These are phyloP conservation scores for Leucosporidium scottii DNA, from an alignment of 768 basidiomycete genomes.

Conservation along the genomic window DNA sequence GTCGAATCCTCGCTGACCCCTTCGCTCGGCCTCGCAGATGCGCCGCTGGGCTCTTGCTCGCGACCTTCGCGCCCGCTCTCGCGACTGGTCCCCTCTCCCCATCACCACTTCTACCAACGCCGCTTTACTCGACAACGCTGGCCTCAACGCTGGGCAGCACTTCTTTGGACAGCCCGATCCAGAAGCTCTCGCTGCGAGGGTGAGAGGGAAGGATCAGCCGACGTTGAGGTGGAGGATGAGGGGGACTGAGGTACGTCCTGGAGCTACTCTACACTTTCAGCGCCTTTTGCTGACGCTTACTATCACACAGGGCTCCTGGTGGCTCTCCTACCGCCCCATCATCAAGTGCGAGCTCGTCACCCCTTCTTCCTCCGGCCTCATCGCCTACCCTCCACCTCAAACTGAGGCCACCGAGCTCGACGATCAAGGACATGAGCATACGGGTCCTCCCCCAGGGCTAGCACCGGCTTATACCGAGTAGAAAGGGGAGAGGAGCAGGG, in stretches of 20 bases:
- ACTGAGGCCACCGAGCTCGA: no score
- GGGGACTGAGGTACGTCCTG: constrained; percentile 19
- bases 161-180: constrained; percentile 18
- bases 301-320: constrained; percentile 16
- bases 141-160: no score
- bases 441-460: no score
- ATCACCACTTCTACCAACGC: constrained; percentile 23
- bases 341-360: constrained; percentile 25
- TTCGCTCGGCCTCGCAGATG: constrained; percentile 7
- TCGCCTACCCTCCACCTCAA: no score
- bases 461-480: no score
- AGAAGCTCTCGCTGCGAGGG: background rate
- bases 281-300: background rate
- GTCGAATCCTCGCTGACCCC: no score
- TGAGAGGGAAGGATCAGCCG: constrained; percentile 10
- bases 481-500: no score
- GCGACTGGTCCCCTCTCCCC: constrained; percentile 32
- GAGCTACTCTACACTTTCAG: background rate
- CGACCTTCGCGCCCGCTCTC: constrained; percentile 8
- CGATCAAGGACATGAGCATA: no score
- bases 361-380: constrained; percentile 7
- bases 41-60: constrained; percentile 23
- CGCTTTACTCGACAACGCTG: constrained; percentile 17
- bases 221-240: constrained; percentile 27
- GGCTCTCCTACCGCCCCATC: constrained; percentile 28